These are phyloP conservation scores for Dendrobium catenatum DNA, from an alignment of 106 monocot species.

Conservation along the genomic window DNA sequence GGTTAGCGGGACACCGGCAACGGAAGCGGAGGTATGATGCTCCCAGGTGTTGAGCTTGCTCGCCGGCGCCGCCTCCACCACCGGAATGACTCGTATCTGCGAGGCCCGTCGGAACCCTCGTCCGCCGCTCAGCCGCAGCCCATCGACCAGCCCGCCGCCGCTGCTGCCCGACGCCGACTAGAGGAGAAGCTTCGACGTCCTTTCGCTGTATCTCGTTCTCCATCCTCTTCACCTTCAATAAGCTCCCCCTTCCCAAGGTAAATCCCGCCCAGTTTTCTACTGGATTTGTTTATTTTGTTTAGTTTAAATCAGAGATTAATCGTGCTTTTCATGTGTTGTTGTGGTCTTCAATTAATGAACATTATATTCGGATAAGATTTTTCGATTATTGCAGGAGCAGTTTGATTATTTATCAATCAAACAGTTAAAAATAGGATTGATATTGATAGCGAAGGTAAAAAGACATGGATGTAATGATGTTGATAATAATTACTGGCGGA, in stretches of 20 bases:
- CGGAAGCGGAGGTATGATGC: conserved; percentile 20
- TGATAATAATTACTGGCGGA: background rate
- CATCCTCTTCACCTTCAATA: background rate
- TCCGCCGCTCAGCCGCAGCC: background rate
- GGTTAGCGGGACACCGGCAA: no score
- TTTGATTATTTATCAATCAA: background rate
- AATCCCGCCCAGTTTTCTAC: background rate
- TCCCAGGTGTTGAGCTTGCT: conserved; percentile 66
- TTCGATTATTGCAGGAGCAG: background rate
- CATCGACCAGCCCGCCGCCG: conserved; percentile 35
- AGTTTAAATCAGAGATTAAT: background rate
- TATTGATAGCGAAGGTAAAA: background rate
- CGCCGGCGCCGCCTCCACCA: conserved; percentile 44
- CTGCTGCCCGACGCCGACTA: conserved; percentile 36
- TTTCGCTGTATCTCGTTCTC: background rate
- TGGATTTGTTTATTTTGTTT: background rate
- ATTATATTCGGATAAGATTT: no score
- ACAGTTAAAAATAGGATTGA: background rate
- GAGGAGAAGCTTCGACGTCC: conserved; percentile 42
- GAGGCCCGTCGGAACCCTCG: background rate
- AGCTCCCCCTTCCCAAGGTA: conserved; percentile 11
- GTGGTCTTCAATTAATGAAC: no score
- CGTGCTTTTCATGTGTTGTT: background rate
- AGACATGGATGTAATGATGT: background rate
- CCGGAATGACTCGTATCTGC: conserved; percentile 13